Evolutionary conservation across 2,329 filamentous ascomycete species (phyloP).

Genomic region (Emergomyces pasteurianus): DNA sequence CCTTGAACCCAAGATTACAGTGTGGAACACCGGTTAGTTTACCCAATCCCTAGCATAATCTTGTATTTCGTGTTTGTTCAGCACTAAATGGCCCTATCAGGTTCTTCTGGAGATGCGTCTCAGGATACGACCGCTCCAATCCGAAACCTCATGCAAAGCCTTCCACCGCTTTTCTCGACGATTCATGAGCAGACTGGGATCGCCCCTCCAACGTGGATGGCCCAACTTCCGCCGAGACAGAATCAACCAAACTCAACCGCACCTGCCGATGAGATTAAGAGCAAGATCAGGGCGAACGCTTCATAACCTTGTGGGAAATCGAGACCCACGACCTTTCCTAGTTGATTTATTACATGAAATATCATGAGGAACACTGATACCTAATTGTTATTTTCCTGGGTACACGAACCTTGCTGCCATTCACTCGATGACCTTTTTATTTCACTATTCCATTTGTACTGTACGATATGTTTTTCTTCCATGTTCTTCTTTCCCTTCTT

Average conservation of each 20-base stretch:
- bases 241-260: background rate
- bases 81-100: constrained; percentile 11
- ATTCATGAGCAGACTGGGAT: constrained; percentile 87
- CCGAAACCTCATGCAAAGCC: constrained; percentile 70
- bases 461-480: background rate
- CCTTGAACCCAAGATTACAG: constrained; percentile 76
- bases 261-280: background rate
- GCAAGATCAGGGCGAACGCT: background rate
- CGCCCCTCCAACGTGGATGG: constrained; percentile 61
- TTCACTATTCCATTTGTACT: background rate
- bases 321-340: background rate
- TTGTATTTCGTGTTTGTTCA: background rate
- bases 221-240: constrained; percentile 35
- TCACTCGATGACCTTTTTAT: background rate
- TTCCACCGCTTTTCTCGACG: constrained; percentile 71
- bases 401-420: background rate
- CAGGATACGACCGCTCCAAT: constrained; percentile 52
- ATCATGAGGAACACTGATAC: background rate
- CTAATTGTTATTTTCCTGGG: background rate
- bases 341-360: background rate
- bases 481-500: background rate
- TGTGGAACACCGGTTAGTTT: constrained; percentile 64
- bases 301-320: background rate
- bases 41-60: background rate
- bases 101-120: constrained; percentile 28